Evolutionary conservation across 176 grass and related monocot genomes (phyloP), one percentile per base, ranked within the genome.

Genomic region (Typha latifolia): DNA sequence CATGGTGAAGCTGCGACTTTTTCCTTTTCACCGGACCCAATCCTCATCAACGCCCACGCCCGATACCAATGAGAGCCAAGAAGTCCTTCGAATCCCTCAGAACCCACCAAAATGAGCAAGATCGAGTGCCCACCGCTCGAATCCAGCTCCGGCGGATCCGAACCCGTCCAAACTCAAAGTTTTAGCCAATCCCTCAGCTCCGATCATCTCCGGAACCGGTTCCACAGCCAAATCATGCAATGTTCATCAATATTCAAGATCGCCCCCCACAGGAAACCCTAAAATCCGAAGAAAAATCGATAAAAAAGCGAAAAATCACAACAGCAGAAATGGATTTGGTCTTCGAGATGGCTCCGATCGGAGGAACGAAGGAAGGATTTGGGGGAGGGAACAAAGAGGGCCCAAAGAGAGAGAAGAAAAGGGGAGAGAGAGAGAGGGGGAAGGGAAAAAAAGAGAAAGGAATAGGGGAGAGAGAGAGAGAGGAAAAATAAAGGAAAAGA

Each of bases 1-100:
- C 95, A 99, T 99, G 66, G 51, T 71, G 69, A 49, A 73, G 31
- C 53, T 71, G 47, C 80, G 6, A 63, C 61, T 61, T 48, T 49
- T 12, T 66, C 72, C 61, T 53, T 62, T 50, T 74, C 77, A 21
- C 48, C 78, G 64, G 73, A 83, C 19, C 56, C n/a, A 62, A 32
- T 34, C 66, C 67, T 75, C 88, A 82, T 79, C 26, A 66, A 79
- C 75, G 16, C 72, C 18, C 12, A 11, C 23, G 14, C 70, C 34
- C 43, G 21, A 23, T 11, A 2, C 62, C 68, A 72, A 66, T 63
- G 24, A 77, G 18, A 1, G 22, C 56, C 5, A 12, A 69, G 32
- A 29, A 51, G 26, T 4, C 61, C 2, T 22, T 37, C 47, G 31
- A 47, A 43, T 43, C 5, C 37, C 37, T 43, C 5, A 43, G 37